A percentile compares a stretch with the other conserved stretches of the same genome.
phyloP scores from a whole-genome alignment of 2,329 filamentous ascomycete genomes.

The Sporothrix brasiliensis region DNA sequence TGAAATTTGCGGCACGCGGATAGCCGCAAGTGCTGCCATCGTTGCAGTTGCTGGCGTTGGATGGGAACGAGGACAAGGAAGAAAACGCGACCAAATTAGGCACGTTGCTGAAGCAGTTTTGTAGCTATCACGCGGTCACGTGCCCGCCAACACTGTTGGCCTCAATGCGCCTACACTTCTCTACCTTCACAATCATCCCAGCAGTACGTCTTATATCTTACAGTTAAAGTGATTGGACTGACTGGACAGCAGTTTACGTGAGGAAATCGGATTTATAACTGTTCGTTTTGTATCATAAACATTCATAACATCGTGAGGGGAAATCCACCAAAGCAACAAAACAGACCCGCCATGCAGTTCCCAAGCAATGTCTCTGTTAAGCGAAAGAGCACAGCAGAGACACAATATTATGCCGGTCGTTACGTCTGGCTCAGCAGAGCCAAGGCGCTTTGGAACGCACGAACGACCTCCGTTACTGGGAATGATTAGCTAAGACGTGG shows the following conservation, averaged over 20 bases:
- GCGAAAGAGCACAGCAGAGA: not conserved
- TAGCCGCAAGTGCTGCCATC: conserved; percentile 25
- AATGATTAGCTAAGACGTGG: conserved; percentile 35
- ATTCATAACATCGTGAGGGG: conserved; percentile 4
- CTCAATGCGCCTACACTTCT: too few species aligned
- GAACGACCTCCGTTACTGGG: conserved; percentile 59
- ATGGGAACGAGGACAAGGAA: not conserved
- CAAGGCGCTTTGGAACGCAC: conserved; percentile 64
- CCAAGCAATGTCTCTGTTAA: not conserved
- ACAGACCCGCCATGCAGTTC: not conserved
- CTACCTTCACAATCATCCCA: too few species aligned
- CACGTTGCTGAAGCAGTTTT: not conserved
- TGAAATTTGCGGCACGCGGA: conserved; percentile 44
- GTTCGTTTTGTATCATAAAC: conserved; percentile 1
- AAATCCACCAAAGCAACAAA: not conserved
- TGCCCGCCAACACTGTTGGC: not conserved
- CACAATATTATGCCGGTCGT: not conserved
- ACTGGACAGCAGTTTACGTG: not conserved
- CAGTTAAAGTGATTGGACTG: not conserved
- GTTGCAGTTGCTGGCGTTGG: conserved; percentile 2
- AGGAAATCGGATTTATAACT: not conserved
- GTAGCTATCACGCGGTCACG: conserved; percentile 12
- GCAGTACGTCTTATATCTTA: not conserved
- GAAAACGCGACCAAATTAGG: conserved; percentile 13
- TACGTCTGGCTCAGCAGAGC: conserved; percentile 52